Conservation (phyloP, 768 basidiomycete species). For the Lentinula boryana region DNA sequence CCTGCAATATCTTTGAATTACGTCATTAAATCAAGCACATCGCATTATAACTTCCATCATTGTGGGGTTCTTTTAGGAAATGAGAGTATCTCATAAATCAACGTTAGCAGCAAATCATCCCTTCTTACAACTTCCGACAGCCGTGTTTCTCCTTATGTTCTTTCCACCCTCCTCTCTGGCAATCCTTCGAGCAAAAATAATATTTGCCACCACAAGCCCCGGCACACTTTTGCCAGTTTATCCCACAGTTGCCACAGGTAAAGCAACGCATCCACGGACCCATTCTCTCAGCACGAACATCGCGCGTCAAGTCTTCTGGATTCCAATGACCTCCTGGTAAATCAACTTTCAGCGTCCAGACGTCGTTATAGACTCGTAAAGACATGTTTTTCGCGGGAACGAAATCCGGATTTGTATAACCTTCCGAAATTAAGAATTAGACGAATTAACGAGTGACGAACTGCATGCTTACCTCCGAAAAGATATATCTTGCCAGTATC, state of each 20-base stretch:
- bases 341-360: conserved; percentile 22
- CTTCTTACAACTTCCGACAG: neutral
- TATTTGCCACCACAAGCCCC: conserved; percentile 10
- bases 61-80: no score
- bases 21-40: no score
- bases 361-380: conserved; percentile 17
- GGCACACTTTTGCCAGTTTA: conserved; percentile 19
- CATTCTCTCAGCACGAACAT: conserved; percentile 15
- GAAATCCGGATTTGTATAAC: conserved; percentile 22
- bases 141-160: conserved; percentile 4
- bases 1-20: no score
- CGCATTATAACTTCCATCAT: no score
- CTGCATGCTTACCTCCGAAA: conserved; percentile 16
- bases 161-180: conserved; percentile 3
- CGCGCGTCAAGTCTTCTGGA: conserved; percentile 18
- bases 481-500: conserved; percentile 19
- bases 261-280: conserved; percentile 23
- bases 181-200: conserved; percentile 3
- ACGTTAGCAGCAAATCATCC: neutral
- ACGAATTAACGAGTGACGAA: neutral
- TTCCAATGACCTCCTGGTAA: conserved; percentile 20
- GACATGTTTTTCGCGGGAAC: conserved; percentile 14
- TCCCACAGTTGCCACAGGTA: conserved; percentile 16
- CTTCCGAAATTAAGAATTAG: neutral
- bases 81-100: no score